Percentiles rank a stretch among this genome's conserved stretches.
Evolutionary conservation across 2,329 filamentous ascomycete species (phyloP).

Genomic region (Aspergillus phoenicis): DNA sequence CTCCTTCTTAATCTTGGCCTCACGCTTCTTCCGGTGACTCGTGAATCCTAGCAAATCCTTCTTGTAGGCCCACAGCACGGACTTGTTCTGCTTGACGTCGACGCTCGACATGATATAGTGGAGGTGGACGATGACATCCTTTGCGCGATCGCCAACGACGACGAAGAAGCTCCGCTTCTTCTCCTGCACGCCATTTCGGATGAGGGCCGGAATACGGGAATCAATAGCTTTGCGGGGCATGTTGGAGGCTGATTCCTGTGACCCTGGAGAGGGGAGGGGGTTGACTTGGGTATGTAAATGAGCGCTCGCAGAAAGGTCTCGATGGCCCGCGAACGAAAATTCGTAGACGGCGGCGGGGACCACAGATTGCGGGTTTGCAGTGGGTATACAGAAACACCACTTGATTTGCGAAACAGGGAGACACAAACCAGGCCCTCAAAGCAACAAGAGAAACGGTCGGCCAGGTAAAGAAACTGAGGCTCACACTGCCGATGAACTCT

Average conservation of each 20-base stretch:
- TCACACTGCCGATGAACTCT: neutral
- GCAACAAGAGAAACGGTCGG: neutral
- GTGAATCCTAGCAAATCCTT: constrained; percentile 95
- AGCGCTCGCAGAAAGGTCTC: neutral
- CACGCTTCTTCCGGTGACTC: constrained; percentile 95
- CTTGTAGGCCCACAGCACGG: constrained; percentile 97
- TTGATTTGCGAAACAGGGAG: neutral
- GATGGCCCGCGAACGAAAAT: constrained; percentile 7
- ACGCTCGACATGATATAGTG: constrained; percentile 91
- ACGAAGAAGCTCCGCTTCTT: constrained; percentile 99
- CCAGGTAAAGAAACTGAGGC: constrained; percentile 6
- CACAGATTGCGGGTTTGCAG: neutral
- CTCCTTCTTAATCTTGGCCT: constrained; percentile 97
- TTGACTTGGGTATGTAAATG: too few species aligned
- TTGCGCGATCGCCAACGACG: constrained; percentile 88
- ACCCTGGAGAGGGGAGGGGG: neutral
- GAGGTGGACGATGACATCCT: constrained; percentile 93
- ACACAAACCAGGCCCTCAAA: constrained; percentile 8
- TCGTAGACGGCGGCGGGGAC: neutral
- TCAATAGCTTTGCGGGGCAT: constrained; percentile 65
- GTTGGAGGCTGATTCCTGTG: constrained; percentile 14
- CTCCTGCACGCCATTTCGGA: constrained; percentile 85
- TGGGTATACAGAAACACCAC: neutral
- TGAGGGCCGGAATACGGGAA: constrained; percentile 85
- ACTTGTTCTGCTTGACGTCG: constrained; percentile 93